Percentiles rank a stretch among this genome's conserved stretches.
Conservation (phyloP, 2,329 filamentous ascomycete genomes). For the Thermomyces lanuginosus region DNA sequence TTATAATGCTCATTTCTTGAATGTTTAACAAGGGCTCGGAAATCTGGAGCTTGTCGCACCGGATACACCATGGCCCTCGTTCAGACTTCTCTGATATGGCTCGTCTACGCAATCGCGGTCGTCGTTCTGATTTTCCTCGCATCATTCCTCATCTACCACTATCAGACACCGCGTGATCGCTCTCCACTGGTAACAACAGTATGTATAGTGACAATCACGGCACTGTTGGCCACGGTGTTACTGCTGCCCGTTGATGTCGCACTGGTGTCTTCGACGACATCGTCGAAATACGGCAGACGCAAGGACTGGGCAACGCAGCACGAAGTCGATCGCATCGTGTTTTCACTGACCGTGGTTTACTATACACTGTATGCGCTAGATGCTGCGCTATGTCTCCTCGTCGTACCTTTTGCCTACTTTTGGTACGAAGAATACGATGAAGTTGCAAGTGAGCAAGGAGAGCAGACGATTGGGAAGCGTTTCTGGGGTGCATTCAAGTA, state of each 20-base stretch:
- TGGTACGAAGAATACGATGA: constrained; percentile 97
- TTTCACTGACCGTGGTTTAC: constrained; percentile 74
- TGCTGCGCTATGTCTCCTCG: constrained; percentile 69
- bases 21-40: neutral
- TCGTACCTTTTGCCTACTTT: constrained; percentile 94
- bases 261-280: constrained; percentile 75
- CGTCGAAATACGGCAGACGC: constrained; percentile 58
- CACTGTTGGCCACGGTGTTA: constrained; percentile 78
- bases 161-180: constrained; percentile 77
- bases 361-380: constrained; percentile 87
- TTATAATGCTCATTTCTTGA: no score
- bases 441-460: constrained; percentile 64
- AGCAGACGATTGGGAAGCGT: constrained; percentile 52
- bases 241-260: constrained; percentile 91
- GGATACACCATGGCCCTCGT: constrained; percentile 45
- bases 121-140: constrained; percentile 60
- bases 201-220: constrained; percentile 71
- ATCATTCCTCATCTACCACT: constrained; percentile 74
- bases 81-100: constrained; percentile 85
- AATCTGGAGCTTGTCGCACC: constrained; percentile 1
- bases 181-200: constrained; percentile 67
- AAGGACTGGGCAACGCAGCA: constrained; percentile 89
- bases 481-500: constrained; percentile 82
- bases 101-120: constrained; percentile 73
- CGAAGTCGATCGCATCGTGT: constrained; percentile 59